Base-by-base conservation (phyloP, 176 grass and related monocot species). In the Cocos nucifera region DNA sequence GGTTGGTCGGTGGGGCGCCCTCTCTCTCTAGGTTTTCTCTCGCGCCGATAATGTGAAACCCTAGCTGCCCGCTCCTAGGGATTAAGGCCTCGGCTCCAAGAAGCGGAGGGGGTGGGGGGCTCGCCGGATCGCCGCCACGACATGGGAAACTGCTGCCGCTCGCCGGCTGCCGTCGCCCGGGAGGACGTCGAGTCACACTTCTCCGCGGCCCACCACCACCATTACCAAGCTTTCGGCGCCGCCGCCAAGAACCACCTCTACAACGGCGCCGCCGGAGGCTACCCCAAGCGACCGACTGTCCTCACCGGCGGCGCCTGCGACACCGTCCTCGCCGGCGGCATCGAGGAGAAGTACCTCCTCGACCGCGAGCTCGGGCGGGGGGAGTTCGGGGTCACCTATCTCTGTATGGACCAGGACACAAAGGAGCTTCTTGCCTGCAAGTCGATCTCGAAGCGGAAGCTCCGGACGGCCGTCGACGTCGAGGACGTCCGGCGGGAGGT, bases 401-500 rank as follows among this genome's bases (percentile, higher is more conserved):
- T 98, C 5, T 98, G 87, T 70, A 88, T 98, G 70, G 87, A 98
- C 25, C 93, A 84, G 60, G 79, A 77, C 60, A 88, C 81, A 65
- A 89, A 76, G 71, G 87, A 92, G 64, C 79, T 80, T 51, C 72
- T 98, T 23, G 93, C 93, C 4, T 98, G 93, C 93, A 98, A 98
- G 78, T 98, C 93, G 75, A 98, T 98, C 84, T 98, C 93, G 53
- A 98, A 98, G 59, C 74, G 87, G 66, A 98, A 92, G 85, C 87
- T 98, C 39, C 82, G 93, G 22, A 92, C 93, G 4, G 76, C 82
- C 3, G 84, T 98, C 23, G 93, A 98, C 80, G 84, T 98, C 7
- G 93, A 98, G 78, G 93, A 98, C 82, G 93, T 98, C 78, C 82
- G 93, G 49, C 83, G 93, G 55, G 93, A 98, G 84, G 93, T 92